These are phyloP conservation scores for Scheffersomyces amazonensis DNA, from an alignment of 805 yeast genomes.

Conservation along the genomic window DNA sequence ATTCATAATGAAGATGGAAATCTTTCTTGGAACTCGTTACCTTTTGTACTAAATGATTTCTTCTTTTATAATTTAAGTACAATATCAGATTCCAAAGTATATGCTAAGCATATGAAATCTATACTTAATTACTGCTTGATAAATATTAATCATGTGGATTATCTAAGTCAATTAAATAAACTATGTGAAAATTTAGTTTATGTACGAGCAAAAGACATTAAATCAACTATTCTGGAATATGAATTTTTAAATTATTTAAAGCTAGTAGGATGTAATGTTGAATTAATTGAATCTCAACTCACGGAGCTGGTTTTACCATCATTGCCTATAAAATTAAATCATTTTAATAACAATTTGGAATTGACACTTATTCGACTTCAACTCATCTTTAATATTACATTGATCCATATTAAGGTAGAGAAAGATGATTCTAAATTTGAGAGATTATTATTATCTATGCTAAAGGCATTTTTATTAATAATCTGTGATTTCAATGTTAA, in stretches of 20 bases:
- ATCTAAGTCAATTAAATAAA: conserved; percentile 2
- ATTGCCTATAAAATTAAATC: conserved; percentile 18
- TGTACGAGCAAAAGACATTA: neutral
- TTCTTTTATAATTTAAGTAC: conserved; percentile 1
- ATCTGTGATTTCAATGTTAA: conserved; percentile 28
- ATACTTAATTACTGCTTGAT: conserved; percentile 7
- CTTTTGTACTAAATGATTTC: conserved; percentile 2
- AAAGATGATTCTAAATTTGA: neutral
- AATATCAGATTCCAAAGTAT: neutral
- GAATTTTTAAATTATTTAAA: neutral
- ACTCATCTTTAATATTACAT: conserved; percentile 14
- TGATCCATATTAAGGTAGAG: neutral
- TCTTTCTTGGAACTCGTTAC: neutral
- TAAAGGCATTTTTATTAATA: conserved; percentile 9
- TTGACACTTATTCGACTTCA: conserved; percentile 13
- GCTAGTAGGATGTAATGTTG: neutral
- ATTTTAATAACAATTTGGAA: conserved; percentile 14
- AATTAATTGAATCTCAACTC: neutral
- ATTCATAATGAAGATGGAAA: neutral
- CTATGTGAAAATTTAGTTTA: neutral
- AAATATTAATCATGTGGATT: conserved; percentile 3
- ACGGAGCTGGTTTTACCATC: neutral
- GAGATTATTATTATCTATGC: neutral
- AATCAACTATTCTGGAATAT: neutral
- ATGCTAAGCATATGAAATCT: neutral